These are phyloP conservation scores for Macadamia tetraphylla DNA, from an alignment of 164 flowering plant species.

Conservation along the genomic window DNA sequence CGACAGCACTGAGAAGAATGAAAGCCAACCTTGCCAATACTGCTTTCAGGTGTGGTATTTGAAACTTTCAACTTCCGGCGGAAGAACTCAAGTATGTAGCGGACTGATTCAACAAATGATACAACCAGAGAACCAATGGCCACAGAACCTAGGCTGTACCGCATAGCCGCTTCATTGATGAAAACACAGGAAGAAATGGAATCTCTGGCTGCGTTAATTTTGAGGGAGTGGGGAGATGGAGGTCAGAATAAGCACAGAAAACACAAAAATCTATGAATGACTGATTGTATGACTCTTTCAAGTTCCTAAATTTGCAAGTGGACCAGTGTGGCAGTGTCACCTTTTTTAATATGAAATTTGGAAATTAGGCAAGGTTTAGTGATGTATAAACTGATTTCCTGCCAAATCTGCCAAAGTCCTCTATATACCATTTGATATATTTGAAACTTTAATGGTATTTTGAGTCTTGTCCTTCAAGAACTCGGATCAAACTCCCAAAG, in stretches of 20 bases:
- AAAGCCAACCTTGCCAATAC: slow-evolving; percentile 44
- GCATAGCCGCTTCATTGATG: slow-evolving; percentile 88
- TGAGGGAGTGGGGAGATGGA: slow-evolving; percentile 6
- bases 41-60: slow-evolving; percentile 39
- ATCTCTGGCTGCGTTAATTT: slow-evolving; percentile 54
- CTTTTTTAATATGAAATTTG: no score
- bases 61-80: slow-evolving; percentile 68
- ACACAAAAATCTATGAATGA: not conserved
- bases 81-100: slow-evolving; percentile 74
- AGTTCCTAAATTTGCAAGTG: not conserved
- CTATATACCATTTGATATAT: no score
- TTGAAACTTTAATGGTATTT: not conserved
- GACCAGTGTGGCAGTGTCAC: no score
- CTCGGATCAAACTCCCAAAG: not conserved
- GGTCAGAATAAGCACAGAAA: slow-evolving; percentile 7
- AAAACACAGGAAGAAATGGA: slow-evolving; percentile 88
- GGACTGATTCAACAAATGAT: slow-evolving; percentile 68
- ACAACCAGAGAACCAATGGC: slow-evolving; percentile 89
- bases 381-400: not conserved
- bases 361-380: no score
- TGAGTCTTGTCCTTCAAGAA: not conserved
- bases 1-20: slow-evolving; percentile 47
- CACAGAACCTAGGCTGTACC: slow-evolving; percentile 85
- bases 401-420: not conserved
- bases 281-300: not conserved